Conservation (phyloP, 2,329 filamentous ascomycete species). For the Bipolaris zeicola region DNA sequence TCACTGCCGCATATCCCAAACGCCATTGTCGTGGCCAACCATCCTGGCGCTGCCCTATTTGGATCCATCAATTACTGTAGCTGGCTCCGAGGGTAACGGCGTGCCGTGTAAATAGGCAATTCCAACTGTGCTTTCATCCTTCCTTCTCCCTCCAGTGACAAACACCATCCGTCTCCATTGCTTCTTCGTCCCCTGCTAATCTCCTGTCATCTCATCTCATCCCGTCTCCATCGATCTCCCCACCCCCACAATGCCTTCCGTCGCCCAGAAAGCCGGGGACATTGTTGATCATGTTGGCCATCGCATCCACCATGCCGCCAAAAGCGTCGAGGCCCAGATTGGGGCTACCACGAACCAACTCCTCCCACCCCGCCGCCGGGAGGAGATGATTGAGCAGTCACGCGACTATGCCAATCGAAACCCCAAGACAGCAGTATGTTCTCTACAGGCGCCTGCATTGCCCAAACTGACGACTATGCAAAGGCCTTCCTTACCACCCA, state of each 20-base stretch:
- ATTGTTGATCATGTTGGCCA: conserved; percentile 30
- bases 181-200: not conserved
- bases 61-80: not conserved
- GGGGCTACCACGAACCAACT: conserved; percentile 55
- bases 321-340: conserved; percentile 27
- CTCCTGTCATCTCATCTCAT: not conserved
- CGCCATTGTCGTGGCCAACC: not conserved
- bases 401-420: conserved; percentile 65
- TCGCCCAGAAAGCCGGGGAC: conserved; percentile 33
- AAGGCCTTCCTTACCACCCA: conserved; percentile 73
- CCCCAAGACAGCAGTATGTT: conserved; percentile 71
- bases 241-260: conserved; percentile 21
- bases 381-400: conserved; percentile 60
- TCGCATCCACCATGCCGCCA: conserved; percentile 21
- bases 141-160: not conserved
- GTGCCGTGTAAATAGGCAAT: too few relatives aligned
- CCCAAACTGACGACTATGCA: not conserved
- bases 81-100: conserved; percentile 3
- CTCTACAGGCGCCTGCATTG: not conserved
- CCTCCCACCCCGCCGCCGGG: conserved; percentile 66
- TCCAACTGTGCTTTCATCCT: not conserved
- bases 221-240: not conserved
- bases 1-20: conserved; percentile 2
- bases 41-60: not conserved
- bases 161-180: not conserved